Percentiles rank a stretch among this genome's conserved stretches.
These are phyloP conservation scores for Lasiodiplodia gonubiensis DNA, from an alignment of 2,329 filamentous ascomycete genomes.

Conservation along the genomic window DNA sequence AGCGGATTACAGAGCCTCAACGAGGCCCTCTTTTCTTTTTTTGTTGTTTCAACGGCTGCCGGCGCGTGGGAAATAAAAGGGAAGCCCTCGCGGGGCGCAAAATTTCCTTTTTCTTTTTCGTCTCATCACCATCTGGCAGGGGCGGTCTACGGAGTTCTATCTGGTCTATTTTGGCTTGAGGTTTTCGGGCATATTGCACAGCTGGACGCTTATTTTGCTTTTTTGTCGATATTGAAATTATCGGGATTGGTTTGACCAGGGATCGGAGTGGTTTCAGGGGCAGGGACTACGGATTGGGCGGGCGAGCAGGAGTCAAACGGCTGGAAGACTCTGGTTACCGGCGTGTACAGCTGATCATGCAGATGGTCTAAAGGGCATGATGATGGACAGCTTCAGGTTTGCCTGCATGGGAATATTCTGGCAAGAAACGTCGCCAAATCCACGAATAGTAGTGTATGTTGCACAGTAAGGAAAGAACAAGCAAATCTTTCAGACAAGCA, in stretches of 20 bases:
- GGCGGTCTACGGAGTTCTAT: conserved; percentile 12
- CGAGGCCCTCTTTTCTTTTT: neutral
- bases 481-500: conserved; percentile 4
- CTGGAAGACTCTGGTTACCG: too few relatives aligned
- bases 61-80: conserved; percentile 25
- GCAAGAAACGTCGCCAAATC: conserved; percentile 12
- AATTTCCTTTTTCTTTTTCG: conserved; percentile 7
- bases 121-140: neutral
- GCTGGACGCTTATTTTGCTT: conserved; percentile 21
- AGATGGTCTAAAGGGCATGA: conserved; percentile 14
- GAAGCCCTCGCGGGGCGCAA: conserved; percentile 15
- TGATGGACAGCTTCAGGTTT: conserved; percentile 2
- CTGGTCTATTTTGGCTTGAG: neutral
- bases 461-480: conserved; percentile 13
- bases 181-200: conserved; percentile 1
- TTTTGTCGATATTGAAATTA: conserved; percentile 15
- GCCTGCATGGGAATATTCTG: conserved; percentile 9
- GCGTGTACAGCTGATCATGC: conserved; percentile 20
- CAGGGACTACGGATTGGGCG: conserved; percentile 13
- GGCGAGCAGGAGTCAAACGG: conserved; percentile 8
- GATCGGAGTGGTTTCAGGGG: neutral
- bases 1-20: conserved; percentile 18
- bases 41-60: neutral
- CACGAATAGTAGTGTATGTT: conserved; percentile 25
- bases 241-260: neutral